phyloP scores from a whole-genome alignment of 345 rosid species.

The Moringa oleifera region DNA sequence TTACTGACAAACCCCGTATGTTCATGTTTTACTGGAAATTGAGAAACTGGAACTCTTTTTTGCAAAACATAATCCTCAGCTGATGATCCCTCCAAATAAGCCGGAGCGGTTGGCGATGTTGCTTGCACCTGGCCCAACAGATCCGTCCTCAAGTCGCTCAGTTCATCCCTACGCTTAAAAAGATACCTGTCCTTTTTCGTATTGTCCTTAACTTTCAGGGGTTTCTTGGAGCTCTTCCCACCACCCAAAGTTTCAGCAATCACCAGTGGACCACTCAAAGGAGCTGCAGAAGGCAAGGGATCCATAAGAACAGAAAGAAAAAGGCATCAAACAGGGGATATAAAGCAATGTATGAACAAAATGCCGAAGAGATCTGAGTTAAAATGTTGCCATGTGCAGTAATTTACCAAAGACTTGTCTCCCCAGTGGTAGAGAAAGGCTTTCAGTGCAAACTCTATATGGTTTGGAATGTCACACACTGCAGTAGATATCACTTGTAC shows the following conservation, averaged over 20 bases:
- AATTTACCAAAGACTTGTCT: too few species aligned
- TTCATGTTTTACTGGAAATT: constrained; percentile 33
- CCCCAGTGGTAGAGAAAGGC: too few species aligned
- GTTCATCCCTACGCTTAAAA: constrained; percentile 76
- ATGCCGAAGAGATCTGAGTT: too few species aligned
- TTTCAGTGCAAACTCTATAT: too few species aligned
- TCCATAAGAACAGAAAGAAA: constrained; percentile 14
- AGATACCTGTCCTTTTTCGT: constrained; percentile 74
- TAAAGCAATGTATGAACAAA: too few species aligned
- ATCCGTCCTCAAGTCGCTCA: constrained; percentile 25
- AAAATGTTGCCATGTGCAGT: too few species aligned
- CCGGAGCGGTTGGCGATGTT: constrained; percentile 26
- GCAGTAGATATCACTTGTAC: too few species aligned
- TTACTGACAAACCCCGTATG: constrained; percentile 25
- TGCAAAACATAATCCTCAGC: constrained; percentile 66
- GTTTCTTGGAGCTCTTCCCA: constrained; percentile 52
- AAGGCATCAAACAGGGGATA: too few species aligned
- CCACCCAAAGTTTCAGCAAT: constrained; percentile 76
- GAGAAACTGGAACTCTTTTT: constrained; percentile 45
- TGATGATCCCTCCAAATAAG: constrained; percentile 38
- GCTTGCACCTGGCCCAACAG: constrained; percentile 39
- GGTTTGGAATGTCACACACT: too few species aligned
- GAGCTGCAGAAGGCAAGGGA: constrained; percentile 49
- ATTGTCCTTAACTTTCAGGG: constrained; percentile 68
- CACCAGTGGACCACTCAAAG: constrained; percentile 92